Conservation (phyloP, 2,329 filamentous ascomycete genomes). For the Paecilomyces variotii region DNA sequence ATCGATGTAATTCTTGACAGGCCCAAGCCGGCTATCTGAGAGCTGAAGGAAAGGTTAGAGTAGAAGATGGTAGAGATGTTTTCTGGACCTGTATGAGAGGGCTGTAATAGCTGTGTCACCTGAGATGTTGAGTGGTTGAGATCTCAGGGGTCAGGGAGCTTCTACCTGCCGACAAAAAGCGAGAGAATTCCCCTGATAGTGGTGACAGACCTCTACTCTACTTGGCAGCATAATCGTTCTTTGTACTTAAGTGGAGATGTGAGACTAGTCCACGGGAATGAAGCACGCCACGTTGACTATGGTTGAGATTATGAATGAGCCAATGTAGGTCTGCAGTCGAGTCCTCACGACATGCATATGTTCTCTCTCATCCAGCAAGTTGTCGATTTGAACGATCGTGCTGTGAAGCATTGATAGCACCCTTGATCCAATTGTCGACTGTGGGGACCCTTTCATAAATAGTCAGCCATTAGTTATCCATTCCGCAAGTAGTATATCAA, state of each 20-base stretch:
- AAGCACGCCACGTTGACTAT: neutral
- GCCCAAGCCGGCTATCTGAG: neutral
- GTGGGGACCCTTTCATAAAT: too few species aligned
- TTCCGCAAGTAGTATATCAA: too few species aligned
- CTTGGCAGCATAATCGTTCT: neutral
- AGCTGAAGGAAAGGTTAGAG: neutral
- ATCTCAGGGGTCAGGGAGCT: neutral
- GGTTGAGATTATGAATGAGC: too few species aligned
- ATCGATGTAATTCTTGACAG: neutral
- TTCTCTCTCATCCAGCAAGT: too few species aligned
- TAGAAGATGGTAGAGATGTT: neutral
- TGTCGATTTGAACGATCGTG: too few species aligned
- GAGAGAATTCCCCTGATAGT: neutral
- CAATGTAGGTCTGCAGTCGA: too few species aligned
- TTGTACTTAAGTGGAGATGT: neutral
- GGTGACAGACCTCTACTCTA: neutral
- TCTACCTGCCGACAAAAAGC: neutral
- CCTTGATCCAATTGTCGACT: too few species aligned
- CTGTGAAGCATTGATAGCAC: too few species aligned
- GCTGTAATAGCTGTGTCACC: neutral
- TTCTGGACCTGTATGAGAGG: neutral
- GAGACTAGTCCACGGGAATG: neutral
- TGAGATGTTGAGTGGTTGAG: neutral
- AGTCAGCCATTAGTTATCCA: too few species aligned
- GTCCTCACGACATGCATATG: too few species aligned